Conservation (phyloP, 2,329 filamentous ascomycete genomes). For the Ceratocystis huliohia region DNA sequence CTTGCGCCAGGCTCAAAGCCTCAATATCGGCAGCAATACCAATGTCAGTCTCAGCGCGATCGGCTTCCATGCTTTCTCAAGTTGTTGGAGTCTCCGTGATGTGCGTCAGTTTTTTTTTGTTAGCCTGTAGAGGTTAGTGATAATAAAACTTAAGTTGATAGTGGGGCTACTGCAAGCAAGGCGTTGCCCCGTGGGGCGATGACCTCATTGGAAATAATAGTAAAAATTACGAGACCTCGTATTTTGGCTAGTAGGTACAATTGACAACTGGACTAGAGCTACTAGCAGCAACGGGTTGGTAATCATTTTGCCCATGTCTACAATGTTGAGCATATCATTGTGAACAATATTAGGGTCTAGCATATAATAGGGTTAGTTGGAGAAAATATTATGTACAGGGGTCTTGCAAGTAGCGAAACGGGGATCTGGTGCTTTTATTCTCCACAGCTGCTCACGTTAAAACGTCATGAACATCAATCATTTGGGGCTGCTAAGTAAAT, state of each 20-base stretch:
- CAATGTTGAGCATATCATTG: neutral
- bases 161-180: slow-evolving; percentile 19
- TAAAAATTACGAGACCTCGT: too few relatives aligned
- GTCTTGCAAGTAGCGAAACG: slow-evolving; percentile 6
- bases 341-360: neutral
- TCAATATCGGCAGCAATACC: slow-evolving; percentile 57
- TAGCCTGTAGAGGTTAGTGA: neutral
- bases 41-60: slow-evolving; percentile 56
- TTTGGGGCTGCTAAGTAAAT: neutral
- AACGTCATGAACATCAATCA: neutral
- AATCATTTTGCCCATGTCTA: neutral
- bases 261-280: too few relatives aligned
- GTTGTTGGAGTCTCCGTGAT: neutral
- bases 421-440: slow-evolving; percentile 2
- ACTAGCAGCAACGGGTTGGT: too few relatives aligned
- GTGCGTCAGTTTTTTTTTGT: neutral
- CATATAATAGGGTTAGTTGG: neutral
- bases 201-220: neutral
- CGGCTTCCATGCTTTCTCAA: slow-evolving; percentile 58
- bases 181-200: slow-evolving; percentile 12
- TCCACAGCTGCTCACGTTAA: slow-evolving; percentile 9
- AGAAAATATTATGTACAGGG: slow-evolving; percentile 12
- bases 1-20: slow-evolving; percentile 24
- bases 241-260: too few relatives aligned
- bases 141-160: slow-evolving; percentile 16